Evolutionary conservation across 345 rosid species (phyloP).

Genomic region (Rhodamnia argentea): DNA sequence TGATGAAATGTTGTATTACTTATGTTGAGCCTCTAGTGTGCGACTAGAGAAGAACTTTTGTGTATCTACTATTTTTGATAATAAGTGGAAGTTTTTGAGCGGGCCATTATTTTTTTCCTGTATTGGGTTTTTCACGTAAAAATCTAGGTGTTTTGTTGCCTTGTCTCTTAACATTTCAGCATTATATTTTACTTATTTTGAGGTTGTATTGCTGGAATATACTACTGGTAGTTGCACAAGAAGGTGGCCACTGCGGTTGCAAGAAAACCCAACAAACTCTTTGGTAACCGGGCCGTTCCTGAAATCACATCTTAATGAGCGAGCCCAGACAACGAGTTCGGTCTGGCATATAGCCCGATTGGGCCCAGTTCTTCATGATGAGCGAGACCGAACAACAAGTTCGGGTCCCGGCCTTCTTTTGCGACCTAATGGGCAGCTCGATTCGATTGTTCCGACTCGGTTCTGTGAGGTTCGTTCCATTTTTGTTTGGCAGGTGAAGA

Average conservation of each 20-base stretch:
- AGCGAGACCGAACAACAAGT: background rate
- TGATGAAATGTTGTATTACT: background rate
- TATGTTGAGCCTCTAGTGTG: too few relatives aligned
- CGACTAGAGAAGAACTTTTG: background rate
- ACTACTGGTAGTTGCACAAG: background rate
- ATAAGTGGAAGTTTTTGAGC: background rate
- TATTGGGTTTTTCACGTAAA: background rate
- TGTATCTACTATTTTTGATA: background rate
- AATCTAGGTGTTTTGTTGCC: background rate
- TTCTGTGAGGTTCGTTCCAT: background rate
- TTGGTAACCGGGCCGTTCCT: too few relatives aligned
- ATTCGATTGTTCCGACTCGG: background rate
- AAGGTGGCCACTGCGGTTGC: too few relatives aligned
- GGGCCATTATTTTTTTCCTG: rapidly evolving
- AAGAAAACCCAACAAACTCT: too few relatives aligned
- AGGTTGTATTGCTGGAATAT: too few relatives aligned
- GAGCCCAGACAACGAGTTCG: too few relatives aligned
- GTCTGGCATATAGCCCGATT: too few relatives aligned
- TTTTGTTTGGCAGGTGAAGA: background rate
- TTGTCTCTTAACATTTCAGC: background rate
- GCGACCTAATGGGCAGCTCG: background rate
- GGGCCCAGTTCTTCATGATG: too few relatives aligned
- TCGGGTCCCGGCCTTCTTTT: background rate
- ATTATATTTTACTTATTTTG: too few relatives aligned
- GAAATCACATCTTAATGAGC: too few relatives aligned